These are phyloP conservation scores for Chlorella variabilis DNA, from an alignment of 163 green algal genomes.

Conservation along the genomic window DNA sequence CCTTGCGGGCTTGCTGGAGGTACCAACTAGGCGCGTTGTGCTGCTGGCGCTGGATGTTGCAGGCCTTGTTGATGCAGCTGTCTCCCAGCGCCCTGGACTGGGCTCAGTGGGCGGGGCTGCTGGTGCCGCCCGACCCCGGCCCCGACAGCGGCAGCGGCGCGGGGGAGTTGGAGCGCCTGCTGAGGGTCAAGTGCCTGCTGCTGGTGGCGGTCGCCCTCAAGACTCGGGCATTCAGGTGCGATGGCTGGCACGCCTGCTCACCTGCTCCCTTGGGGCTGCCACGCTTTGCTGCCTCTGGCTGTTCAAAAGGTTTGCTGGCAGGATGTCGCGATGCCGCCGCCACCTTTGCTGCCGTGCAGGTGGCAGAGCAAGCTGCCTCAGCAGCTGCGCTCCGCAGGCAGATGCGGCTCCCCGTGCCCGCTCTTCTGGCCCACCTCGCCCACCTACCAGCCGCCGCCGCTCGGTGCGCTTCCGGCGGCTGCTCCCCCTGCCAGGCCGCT, in stretches of 20 bases:
- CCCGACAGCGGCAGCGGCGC: neutral
- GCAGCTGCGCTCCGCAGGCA: constrained; percentile 43
- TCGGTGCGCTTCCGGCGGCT: neutral
- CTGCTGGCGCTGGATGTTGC: no score
- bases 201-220: constrained; percentile 51
- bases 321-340: no score
- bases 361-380: constrained; percentile 60
- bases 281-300: no score
- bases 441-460: neutral
- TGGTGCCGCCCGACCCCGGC: neutral
- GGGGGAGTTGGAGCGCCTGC: constrained; percentile 34
- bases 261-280: no score
- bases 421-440: constrained; percentile 64
- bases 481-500: neutral
- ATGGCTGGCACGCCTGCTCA: neutral
- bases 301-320: no score
- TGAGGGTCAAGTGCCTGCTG: constrained; percentile 51
- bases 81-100: neutral
- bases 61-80: neutral
- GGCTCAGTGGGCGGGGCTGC: constrained; percentile 13
- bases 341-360: constrained; percentile 46
- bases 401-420: constrained; percentile 52
- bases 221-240: constrained; percentile 50
- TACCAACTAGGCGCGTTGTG: no score
- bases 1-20: no score